Base-by-base conservation (phyloP, 2,329 filamentous ascomycete species). In the Arthrobotrys conoides region DNA sequence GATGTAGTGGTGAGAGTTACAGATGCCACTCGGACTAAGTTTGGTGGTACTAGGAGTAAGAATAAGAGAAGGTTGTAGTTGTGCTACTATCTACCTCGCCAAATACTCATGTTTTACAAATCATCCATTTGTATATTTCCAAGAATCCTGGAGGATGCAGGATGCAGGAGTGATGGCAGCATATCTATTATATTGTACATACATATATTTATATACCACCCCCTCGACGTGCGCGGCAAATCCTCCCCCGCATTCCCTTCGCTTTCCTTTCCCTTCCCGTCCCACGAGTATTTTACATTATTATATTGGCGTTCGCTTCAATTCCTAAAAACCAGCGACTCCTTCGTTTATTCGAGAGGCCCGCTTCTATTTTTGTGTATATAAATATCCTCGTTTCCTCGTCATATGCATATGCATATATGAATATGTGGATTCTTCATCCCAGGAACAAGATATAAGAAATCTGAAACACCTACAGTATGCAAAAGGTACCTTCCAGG, bases 1-100 rank as follows among this genome's bases (percentile, higher is more conserved):
- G 87, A 88, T 36, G 90, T 92, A 86, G 92, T 99, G 81, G 87
- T 90, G 49, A 91, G 90, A 82, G 92, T 99, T 79, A 90, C 92
- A 36, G 96, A 99, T 86, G 88, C 90, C 48, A 98, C 95, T 70
- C 92, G 92, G 83, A 85, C 98, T 85, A 99, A 99, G 87, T 97
- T 98, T 87, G 96, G 94, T 86, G 96, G 96, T 83, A 93, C 92
- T 46, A 92, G 94, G 85, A 95, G 93, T 87, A 89, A 89, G 84
- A 93, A 91, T 84, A 91, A 91, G 46, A 94, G 94, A 85, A 91
- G 96, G 86, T 86, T 98, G 49, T 79, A 71, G 53, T 24, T 20
- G 33, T 51, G 22, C 18, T 71, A 14, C 20, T 36, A 41, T 49
- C 24, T 8, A 24, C 48, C 22, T 24, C 9, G 9, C 24, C 22